Evolutionary conservation across 495 filamentous ascomycete genomes (phyloP), one percentile per base, ranked within the genome.

Genomic region (Massariosphaeria phaeospora): DNA sequence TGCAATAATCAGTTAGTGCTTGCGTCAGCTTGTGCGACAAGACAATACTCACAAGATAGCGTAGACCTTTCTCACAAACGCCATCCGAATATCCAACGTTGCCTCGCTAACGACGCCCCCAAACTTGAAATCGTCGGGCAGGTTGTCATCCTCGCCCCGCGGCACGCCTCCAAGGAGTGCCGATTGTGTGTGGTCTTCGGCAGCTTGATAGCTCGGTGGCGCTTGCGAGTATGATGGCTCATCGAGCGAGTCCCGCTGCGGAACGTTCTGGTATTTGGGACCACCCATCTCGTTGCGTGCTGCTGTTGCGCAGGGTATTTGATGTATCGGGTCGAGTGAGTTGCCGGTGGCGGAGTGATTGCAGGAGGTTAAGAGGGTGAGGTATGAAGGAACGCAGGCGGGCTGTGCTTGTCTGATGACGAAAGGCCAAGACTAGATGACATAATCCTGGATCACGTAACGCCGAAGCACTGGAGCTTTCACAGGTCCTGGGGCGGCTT

Each of bases 111-210:
- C 89, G 10, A 81, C 87, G 31, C 88, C 90, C 38, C 90, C 90
- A 65, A 91, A 97, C 84, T 95, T 98, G 79, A 98, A 97, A 74
- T 98, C 93, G 78, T 98, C 93, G 3, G 93, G 93, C 38, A 98
- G 67, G 61, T 89, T 84, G 67, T 96, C 90, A 69, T 91, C 86
- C 65, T 95, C 89, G 67, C 81, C 82, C 68, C 93, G 84, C 48
- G 83, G 77, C n/a, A 70, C 56, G 64, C 78, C 77, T 67, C 77
- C 71, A 66, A 86, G 73, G 60, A 88, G 72, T 47, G 69, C 76
- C 50, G 72, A 74, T 29, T 62, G 41, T 41, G 75, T 69, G 30
- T 71, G 69, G 35, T 68, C 65, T 57, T 80, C 79, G 21, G 77
- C 75, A 59, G 82, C 79, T n/a, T n/a, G n/a, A 73, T 91, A 91